Conservation (phyloP, 2,329 filamentous ascomycete species). For the Teratosphaeria nubilosa region DNA sequence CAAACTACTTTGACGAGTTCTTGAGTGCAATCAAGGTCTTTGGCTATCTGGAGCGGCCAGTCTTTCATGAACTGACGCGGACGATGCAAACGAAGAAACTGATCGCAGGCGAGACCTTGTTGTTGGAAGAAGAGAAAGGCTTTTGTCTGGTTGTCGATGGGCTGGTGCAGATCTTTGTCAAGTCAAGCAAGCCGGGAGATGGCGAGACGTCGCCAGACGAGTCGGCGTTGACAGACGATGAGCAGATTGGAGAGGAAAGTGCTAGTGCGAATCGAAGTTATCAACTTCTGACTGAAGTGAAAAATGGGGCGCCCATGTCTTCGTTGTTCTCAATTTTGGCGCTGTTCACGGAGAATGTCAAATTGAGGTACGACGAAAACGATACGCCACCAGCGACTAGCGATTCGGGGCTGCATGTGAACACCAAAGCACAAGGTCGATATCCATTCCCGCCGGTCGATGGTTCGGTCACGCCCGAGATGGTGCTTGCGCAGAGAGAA, state of each 20-base stretch:
- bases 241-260: conserved; percentile 50
- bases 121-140: conserved; percentile 93
- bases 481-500: not conserved
- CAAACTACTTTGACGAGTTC: conserved; percentile 97
- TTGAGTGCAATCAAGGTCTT: conserved; percentile 98
- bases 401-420: conserved; percentile 13
- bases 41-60: conserved; percentile 87
- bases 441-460: conserved; percentile 13
- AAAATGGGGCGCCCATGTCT: conserved; percentile 96
- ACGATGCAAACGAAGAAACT: conserved; percentile 98
- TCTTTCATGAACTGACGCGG: conserved; percentile 93
- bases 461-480: conserved; percentile 12
- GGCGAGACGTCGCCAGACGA: conserved; percentile 32
- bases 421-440: conserved; percentile 9
- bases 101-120: conserved; percentile 88
- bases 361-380: conserved; percentile 58
- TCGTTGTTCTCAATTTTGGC: conserved; percentile 96
- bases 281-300: conserved; percentile 90
- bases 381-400: conserved; percentile 27
- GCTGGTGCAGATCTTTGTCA: conserved; percentile 94
- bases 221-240: conserved; percentile 36
- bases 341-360: conserved; percentile 90
- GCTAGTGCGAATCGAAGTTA: conserved; percentile 69
- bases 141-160: conserved; percentile 97
- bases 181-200: conserved; percentile 54